Base-by-base conservation (phyloP, 2,329 filamentous ascomycete species). In the Aspergillus piperis region DNA sequence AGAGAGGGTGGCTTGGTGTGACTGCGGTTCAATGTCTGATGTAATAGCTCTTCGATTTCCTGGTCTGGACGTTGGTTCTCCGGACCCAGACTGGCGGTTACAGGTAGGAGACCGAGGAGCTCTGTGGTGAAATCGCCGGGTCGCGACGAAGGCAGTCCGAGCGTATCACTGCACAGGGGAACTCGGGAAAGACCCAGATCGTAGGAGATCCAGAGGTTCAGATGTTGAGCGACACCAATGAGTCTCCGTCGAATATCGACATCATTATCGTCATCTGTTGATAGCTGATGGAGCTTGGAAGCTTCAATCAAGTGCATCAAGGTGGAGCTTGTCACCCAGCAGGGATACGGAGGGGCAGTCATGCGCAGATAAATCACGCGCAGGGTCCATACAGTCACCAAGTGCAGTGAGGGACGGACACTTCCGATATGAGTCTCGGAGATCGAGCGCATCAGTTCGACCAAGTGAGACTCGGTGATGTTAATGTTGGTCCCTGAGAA, bases 191-290 rank as follows among this genome's bases (percentile, higher is more conserved):
- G 76, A 0, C 84, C 84, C 54, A 85, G 78, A 59, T 86, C 84
- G 63, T 83, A 86, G 0, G 83, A 85, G 11, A 81, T 80, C 83
- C 84, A 86, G 3, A 81, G 80, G 64, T 86, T 85, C 6, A 85
- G 73, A 62, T 86, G 83, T n/a, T 83, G 80, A 0, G 84, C 80
- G 1, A 86, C 75, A 30, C 82, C 78, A 56, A 83, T 66, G 1
- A 84, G 64, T 5, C 81, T 68, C 36, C 76, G 72, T 5, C 74
- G 71, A 2, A 75, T 68, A 11, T 83, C 80, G 11, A 64, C 57
- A 30, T 74, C 67, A 15, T 58, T 57, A 63, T 59, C 17, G 64
- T 55, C 6, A 63, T 65, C 38, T 0, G 64, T 23, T 8, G 66
- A 55, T 39, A 71, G 66, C 7, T 64, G 65, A 23, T 74, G 67